A percentile compares a stretch with the other conserved stretches of the same genome.
These are phyloP conservation scores for Colletotrichum gloeosporioides DNA, from an alignment of 2,329 filamentous ascomycete genomes.

Conservation along the genomic window DNA sequence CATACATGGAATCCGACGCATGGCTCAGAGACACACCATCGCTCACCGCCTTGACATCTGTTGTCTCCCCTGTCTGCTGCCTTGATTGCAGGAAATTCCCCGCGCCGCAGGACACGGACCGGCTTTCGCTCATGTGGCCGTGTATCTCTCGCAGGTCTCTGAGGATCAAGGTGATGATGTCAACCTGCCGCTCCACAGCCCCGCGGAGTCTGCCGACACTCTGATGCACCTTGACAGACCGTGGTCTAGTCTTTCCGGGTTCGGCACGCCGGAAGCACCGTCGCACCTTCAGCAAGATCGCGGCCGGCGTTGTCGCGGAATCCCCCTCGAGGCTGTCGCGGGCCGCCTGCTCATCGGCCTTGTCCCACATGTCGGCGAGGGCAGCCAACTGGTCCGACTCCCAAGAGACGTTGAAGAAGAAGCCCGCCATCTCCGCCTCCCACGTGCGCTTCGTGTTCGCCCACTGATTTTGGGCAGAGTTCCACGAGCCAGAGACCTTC, in stretches of 20 bases:
- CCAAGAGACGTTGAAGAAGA: background rate
- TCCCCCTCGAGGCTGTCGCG: background rate
- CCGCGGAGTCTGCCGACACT: background rate
- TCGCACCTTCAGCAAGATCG: background rate
- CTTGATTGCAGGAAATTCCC: background rate
- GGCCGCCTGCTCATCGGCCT: background rate
- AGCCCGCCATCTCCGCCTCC: background rate
- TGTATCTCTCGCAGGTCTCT: background rate
- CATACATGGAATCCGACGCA: background rate
- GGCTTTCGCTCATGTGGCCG: background rate
- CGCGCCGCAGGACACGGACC: background rate
- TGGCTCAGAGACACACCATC: background rate
- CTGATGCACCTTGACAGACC: background rate
- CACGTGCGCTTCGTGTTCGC: background rate
- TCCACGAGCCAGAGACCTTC: background rate
- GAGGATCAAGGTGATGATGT: background rate
- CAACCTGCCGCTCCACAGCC: background rate
- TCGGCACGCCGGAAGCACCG: background rate
- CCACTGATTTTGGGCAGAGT: background rate
- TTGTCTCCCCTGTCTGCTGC: background rate
- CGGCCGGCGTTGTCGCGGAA: background rate
- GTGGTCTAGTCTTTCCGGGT: background rate
- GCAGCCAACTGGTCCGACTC: background rate
- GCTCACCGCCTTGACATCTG: background rate
- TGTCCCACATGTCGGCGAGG: background rate